These are phyloP conservation scores for Plasmodium knowlesi DNA, from an alignment of 169 alveolate genomes.

Conservation along the genomic window DNA sequence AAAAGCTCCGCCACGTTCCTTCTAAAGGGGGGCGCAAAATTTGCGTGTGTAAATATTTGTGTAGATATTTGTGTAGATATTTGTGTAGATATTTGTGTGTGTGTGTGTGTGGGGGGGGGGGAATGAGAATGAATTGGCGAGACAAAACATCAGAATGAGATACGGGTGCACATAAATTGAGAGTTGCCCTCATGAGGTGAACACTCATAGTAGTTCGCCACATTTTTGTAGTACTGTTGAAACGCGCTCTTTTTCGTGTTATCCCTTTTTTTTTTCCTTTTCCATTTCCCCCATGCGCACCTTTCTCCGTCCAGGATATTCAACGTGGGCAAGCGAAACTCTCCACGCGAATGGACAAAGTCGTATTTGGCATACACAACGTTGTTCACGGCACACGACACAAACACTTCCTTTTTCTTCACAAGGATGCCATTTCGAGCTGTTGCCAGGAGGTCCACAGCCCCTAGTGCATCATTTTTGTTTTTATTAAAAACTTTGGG, in stretches of 20 bases:
- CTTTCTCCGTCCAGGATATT: conserved; percentile 70
- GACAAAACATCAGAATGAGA: not conserved
- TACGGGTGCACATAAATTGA: not conserved
- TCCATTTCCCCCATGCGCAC: not conserved
- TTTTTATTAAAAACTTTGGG: conserved; percentile 74
- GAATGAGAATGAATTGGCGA: not conserved
- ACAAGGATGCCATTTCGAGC: conserved; percentile 64
- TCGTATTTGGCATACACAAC: conserved; percentile 52
- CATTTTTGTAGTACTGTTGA: not conserved
- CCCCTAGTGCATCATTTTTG: conserved; percentile 67
- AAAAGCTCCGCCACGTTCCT: conserved; percentile 34
- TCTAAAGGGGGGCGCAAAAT: conserved; percentile 20
- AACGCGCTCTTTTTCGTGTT: not conserved
- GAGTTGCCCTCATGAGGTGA: not conserved
- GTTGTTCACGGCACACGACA: conserved; percentile 64
- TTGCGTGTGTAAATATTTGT: not conserved
- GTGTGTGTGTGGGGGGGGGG: too few species aligned
- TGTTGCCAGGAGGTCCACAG: conserved; percentile 69
- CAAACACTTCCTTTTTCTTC: conserved; percentile 34
- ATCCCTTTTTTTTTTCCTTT: not conserved
- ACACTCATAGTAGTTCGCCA: not conserved
- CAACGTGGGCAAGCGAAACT: conserved; percentile 44
- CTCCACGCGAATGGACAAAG: conserved; percentile 4
- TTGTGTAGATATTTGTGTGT: not conserved
- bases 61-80: not conserved